Conservation (phyloP, 306 rosid species). For the Medicago arabica region DNA sequence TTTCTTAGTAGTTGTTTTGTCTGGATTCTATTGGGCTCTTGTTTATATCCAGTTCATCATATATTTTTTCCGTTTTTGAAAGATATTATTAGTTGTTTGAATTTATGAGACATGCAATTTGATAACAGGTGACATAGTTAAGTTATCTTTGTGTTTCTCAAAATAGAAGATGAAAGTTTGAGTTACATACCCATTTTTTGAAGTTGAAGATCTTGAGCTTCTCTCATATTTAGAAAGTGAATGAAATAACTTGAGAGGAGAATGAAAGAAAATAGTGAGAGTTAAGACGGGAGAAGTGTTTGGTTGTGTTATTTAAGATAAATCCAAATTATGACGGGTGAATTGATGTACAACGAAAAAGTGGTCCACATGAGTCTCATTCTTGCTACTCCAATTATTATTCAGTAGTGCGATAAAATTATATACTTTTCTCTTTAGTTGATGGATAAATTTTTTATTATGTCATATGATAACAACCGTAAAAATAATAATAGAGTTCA, state of each 20-base stretch:
- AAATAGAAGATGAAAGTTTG: constrained; percentile 11
- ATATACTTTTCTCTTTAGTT: no score
- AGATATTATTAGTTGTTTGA: no score
- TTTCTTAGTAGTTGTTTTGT: no score
- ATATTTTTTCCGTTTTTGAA: background rate
- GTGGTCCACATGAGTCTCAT: constrained; percentile 4
- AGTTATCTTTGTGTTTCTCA: background rate
- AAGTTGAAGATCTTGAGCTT: constrained; percentile 42
- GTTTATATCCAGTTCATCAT: no score
- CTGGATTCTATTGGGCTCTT: no score
- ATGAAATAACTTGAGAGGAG: background rate
- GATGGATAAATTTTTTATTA: no score
- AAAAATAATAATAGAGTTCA: no score
- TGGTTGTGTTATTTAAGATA: background rate
- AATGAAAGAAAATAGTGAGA: background rate
- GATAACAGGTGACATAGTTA: no score
- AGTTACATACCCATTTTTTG: constrained; percentile 34
- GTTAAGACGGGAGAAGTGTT: background rate
- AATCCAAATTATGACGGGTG: no score
- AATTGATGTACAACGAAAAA: background rate
- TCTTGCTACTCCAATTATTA: background rate
- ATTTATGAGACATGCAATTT: no score
- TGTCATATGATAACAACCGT: no score
- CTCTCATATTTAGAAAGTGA: constrained; percentile 35
- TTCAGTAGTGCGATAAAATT: background rate